Conservation (phyloP, 352 stramenopile genomes). For the Phytophthora europaea region DNA sequence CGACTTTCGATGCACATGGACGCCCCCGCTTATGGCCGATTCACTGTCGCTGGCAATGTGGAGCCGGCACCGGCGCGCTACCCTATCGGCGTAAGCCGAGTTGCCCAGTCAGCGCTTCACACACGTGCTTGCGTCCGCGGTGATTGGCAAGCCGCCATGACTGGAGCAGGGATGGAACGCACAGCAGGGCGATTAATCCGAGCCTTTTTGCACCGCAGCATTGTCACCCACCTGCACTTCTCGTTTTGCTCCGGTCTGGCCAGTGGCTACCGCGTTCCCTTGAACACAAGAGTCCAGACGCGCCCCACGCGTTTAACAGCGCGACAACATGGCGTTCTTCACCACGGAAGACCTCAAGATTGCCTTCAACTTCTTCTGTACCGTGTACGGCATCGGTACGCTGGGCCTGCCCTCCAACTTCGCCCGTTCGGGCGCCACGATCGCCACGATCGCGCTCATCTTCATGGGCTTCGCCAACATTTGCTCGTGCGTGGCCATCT, state of each 20-base stretch:
- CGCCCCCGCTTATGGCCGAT: constrained; percentile 18
- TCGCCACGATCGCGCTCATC: constrained; percentile 57
- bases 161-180: constrained; percentile 23
- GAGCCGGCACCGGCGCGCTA: constrained; percentile 24
- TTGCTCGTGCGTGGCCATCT: constrained; percentile 63
- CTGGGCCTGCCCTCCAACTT: constrained; percentile 74
- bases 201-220: constrained; percentile 25
- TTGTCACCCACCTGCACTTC: constrained; percentile 23
- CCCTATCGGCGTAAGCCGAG: constrained; percentile 20
- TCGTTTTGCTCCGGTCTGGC: constrained; percentile 30
- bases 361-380: constrained; percentile 73
- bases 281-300: constrained; percentile 33
- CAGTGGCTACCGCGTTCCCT: constrained; percentile 1
- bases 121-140: constrained; percentile 29
- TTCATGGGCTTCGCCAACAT: constrained; percentile 77
- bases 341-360: constrained; percentile 75
- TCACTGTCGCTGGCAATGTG: constrained; percentile 26
- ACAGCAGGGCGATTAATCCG: constrained; percentile 20
- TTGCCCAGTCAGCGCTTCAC: constrained; percentile 32
- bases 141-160: constrained; percentile 35
- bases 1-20: constrained; percentile 17
- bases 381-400: constrained; percentile 74
- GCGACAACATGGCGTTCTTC: constrained; percentile 58
- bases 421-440: constrained; percentile 54
- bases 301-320: constrained; percentile 21